Base-by-base conservation (phyloP, 441 rosid genomes). In the Erodium texanum region DNA sequence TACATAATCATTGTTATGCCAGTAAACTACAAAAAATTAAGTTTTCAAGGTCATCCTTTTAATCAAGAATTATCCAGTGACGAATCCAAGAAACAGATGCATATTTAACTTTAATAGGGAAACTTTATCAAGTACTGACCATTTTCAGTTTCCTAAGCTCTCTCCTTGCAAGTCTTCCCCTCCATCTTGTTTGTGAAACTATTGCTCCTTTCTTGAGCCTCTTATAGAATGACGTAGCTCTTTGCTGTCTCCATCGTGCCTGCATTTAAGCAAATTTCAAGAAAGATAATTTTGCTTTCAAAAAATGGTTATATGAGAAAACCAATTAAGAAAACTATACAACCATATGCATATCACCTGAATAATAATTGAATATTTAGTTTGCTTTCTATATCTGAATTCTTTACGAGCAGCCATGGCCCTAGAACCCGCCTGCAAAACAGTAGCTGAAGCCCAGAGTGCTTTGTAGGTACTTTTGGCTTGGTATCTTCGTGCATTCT, bases 91-190 rank as follows among this genome's bases (percentile, higher is more conserved):
- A 63, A 58, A 32, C 19, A 62, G 9, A 67, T 48, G 22, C 24
- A 65, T 68, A 45, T 62, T 27, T 16, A 62, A 66, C 29, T 38
- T 22, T 14, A 27, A 64, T 41, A 10, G n/a, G 27, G 65, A 54
- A 68, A 68, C 18, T 24, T 72, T 32, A 66, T 74, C 22, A 19
- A 19, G 59, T 65, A 72, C 89, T 56, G 27, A 94, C 99, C 99
- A 92, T 86, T 88, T 90, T 92, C 75, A 94, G 96, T 85, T 88
- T 86, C 80, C 96, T 80, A 58, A 94, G 99, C 72, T 86, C 98
- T 74, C 69, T 86, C 79, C 78, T 79, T 15, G 88, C 99, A 78
- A 84, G 74, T 79, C 76, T 89, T 71, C 98, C 93, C 71, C 99
- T 92, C 98, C 99, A 92, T 78, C 93, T 81, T 70, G 90, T 85